phyloP scores from a whole-genome alignment of 2,329 filamentous ascomycete genomes.

The Bipolaris victoriae region DNA sequence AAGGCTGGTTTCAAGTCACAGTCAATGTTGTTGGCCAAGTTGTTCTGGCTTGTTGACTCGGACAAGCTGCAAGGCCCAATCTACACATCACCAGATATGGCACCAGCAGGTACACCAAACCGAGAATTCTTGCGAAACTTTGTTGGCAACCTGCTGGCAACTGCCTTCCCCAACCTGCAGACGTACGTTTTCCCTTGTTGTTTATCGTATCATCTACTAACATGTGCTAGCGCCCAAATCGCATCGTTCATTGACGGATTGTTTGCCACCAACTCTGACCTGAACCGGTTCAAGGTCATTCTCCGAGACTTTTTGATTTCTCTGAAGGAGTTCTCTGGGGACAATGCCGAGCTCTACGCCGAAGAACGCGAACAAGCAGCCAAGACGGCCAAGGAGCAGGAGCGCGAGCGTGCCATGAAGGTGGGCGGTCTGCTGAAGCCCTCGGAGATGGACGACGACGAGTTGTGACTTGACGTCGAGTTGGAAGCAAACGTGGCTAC shows the following conservation, averaged over 20 bases:
- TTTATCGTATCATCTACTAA: constrained; percentile 4
- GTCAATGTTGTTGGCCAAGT: constrained; percentile 87
- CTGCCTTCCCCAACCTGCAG: constrained; percentile 92
- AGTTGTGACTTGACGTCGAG: constrained; percentile 75
- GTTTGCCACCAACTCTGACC: constrained; percentile 85
- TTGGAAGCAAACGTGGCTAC: constrained; percentile 45
- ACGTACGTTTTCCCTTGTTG: constrained; percentile 63
- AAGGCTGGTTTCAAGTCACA: constrained; percentile 99
- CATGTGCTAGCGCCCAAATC: constrained; percentile 75
- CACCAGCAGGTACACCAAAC: constrained; percentile 82
- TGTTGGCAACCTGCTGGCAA: constrained; percentile 81
- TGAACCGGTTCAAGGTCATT: constrained; percentile 94
- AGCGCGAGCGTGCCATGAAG: constrained; percentile 91
- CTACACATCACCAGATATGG: constrained; percentile 79
- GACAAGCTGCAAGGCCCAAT: constrained; percentile 93
- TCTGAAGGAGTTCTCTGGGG: constrained; percentile 93
- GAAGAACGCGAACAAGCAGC: constrained; percentile 95
- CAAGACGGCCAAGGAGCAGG: constrained; percentile 81
- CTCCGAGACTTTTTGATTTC: constrained; percentile 97
- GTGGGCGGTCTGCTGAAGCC: constrained; percentile 96
- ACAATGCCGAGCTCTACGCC: constrained; percentile 91
- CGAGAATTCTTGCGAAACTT: constrained; percentile 89
- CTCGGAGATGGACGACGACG: constrained; percentile 84
- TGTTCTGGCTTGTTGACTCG: constrained; percentile 92
- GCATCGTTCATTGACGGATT: constrained; percentile 86